Base-by-base conservation (phyloP, 2,329 filamentous ascomycete genomes). In the Aureobasidium sp. region DNA sequence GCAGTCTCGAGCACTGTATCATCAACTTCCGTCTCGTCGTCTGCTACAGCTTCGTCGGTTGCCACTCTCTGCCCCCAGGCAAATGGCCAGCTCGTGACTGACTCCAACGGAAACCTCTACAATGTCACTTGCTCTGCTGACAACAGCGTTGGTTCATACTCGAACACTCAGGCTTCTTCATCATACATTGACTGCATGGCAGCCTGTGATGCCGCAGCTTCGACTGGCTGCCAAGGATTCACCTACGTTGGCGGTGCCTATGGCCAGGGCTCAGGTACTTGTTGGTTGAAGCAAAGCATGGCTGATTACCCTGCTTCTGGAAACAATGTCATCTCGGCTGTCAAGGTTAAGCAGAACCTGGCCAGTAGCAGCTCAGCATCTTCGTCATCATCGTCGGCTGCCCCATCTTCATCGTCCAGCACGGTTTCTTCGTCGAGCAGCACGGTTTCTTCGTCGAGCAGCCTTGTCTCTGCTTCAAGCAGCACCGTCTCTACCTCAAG, bases 181-280 rank as follows among this genome's bases (percentile, higher is more conserved):
- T 56, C 54, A 1, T 58, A 58, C 51, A 39, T 58, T 10, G 56
- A 58, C 45, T 58, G 56, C 17, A 56, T 58, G 56, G 49, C 42
- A n/a, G 45, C 53, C 19, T 58, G 56, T 38, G 56, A 58, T 35
- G 32, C 56, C 14, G 45, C 49, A 22, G 16, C 54, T 5, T 53
- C 50, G 8, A 21, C 44, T 21, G 54, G 54, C 21, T 58, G 56
- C 35, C 40, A 52, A 32, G 56, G 54, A 3, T 58, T 58, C 50
- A 55, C 52, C 21, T 58, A 58, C 16, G 59, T 59, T n/a, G 54
- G 61, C 3, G 55, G 53, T 7, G 35, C 41, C 2, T 22, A 60
- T 37, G 60, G 61, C 14, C 25, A 37, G 19, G 60, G 60, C 10
- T 38, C 56, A 11, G 62, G 62, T n/a, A 59, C 53, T 6, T 64